Percentiles rank a stretch among this genome's conserved stretches.
Evolutionary conservation across 352 stramenopile species (phyloP).

Genomic region (Blastocystis sp.): DNA sequence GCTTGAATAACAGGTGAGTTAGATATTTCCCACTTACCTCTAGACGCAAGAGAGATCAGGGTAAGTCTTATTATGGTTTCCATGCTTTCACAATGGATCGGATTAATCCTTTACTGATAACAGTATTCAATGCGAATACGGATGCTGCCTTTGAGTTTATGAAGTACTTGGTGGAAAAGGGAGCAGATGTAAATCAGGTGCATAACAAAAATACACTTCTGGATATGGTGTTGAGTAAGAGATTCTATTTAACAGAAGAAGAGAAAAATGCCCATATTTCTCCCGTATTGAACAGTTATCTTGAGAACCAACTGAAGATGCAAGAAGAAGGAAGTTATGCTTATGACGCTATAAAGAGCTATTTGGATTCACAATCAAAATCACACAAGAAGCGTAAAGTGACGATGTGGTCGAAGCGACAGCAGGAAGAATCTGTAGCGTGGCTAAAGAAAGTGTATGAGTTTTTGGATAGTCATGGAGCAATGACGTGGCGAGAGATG

Average conservation of each 20-base stretch:
- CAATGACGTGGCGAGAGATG: slow-evolving; percentile 7
- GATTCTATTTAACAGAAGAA: slow-evolving; percentile 12
- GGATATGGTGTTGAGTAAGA: neutral
- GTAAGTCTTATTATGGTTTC: neutral
- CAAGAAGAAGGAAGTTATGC: neutral
- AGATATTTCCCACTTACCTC: too few species aligned
- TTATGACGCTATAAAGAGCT: neutral
- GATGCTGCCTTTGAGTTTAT: neutral
- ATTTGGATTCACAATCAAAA: neutral
- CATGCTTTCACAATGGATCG: neutral
- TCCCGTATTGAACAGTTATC: neutral
- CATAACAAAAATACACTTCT: slow-evolving; percentile 29
- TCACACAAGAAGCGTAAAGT: neutral
- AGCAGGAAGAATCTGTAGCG: neutral
- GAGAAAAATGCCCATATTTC: neutral
- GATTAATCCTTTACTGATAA: neutral
- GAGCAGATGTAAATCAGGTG: slow-evolving; percentile 23
- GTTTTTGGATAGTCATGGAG: slow-evolving; percentile 25
- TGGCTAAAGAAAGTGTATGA: neutral
- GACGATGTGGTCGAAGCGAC: neutral
- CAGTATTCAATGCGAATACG: neutral
- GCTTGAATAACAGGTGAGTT: neutral
- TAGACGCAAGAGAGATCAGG: neutral
- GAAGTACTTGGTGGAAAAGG: slow-evolving; percentile 35
- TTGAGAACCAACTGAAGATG: neutral